Evolutionary conservation across 2,329 filamentous ascomycete species (phyloP).

Genomic region (Didymella segeticola): DNA sequence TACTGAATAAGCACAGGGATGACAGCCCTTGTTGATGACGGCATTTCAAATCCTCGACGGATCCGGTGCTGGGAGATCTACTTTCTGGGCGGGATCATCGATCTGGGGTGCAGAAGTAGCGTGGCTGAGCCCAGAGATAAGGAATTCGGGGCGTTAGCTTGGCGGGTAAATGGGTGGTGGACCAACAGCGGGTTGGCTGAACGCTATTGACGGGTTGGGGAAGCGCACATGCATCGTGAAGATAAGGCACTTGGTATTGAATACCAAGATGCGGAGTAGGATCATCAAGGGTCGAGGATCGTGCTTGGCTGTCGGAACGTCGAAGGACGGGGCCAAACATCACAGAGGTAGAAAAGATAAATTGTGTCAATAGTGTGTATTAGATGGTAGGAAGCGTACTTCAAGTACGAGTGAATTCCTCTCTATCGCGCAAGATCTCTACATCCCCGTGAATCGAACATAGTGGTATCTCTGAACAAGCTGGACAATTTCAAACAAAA

Average conservation of each 20-base stretch:
- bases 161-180: background rate
- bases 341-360: too few species aligned
- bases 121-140: background rate
- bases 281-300: background rate
- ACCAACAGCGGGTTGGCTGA: background rate
- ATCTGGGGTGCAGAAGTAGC: background rate
- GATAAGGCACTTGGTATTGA: background rate
- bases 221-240: background rate
- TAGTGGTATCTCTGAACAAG: conserved; percentile 24
- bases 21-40: background rate
- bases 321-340: too few species aligned
- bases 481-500: conserved; percentile 10
- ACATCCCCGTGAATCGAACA: conserved; percentile 8
- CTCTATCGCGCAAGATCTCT: conserved; percentile 4
- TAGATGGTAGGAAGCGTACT: conserved; percentile 9
- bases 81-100: background rate
- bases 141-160: background rate
- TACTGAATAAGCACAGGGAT: too few species aligned
- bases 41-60: background rate
- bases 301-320: background rate
- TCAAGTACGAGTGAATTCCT: conserved; percentile 9
- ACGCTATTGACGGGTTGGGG: background rate
- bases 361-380: conserved; percentile 3
- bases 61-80: background rate
- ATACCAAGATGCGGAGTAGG: background rate